Evolutionary conservation across 208 protist genomes (phyloP).

Genomic region (Wallacemonas sp.): DNA sequence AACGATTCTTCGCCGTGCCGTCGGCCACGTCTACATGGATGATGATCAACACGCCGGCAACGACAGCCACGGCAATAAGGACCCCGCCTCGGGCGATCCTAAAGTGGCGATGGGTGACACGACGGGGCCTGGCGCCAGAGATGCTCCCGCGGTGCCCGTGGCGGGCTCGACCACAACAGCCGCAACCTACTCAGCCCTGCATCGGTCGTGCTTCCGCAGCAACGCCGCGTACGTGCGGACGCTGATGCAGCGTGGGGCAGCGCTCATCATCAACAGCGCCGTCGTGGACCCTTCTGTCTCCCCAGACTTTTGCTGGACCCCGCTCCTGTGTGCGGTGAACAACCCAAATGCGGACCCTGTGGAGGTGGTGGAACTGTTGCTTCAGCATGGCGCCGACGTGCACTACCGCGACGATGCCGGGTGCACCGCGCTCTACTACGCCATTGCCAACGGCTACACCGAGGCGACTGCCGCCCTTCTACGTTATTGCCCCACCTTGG

Average conservation of each 20-base stretch:
- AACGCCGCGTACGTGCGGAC: constrained; percentile 82
- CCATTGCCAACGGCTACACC: constrained; percentile 87
- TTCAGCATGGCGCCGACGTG: constrained; percentile 69
- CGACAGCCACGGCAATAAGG: constrained; percentile 11
- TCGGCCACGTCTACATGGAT: not conserved
- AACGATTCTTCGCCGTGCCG: constrained; percentile 44
- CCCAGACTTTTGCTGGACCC: constrained; percentile 74
- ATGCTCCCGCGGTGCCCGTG: no score
- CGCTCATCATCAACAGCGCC: constrained; percentile 70
- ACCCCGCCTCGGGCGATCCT: not conserved
- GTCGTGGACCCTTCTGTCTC: constrained; percentile 52
- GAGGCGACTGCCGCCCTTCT: constrained; percentile 54
- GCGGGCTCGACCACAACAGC: not conserved
- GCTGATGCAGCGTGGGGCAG: constrained; percentile 69
- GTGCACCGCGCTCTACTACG: constrained; percentile 87
- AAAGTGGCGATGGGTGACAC: no score
- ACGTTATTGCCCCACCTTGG: constrained; percentile 47
- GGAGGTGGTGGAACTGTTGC: constrained; percentile 63
- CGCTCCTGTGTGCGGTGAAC: constrained; percentile 88
- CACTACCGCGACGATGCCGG: constrained; percentile 65
- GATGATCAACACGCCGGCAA: not conserved
- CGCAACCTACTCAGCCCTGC: constrained; percentile 44
- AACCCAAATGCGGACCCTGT: constrained; percentile 80
- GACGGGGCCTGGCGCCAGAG: no score
- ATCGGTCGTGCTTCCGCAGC: constrained; percentile 87